Percentiles rank a stretch among this genome's conserved stretches.
Evolutionary conservation across 2,329 filamentous ascomycete genomes (phyloP).

Genomic region (Xylariaceae sp.): DNA sequence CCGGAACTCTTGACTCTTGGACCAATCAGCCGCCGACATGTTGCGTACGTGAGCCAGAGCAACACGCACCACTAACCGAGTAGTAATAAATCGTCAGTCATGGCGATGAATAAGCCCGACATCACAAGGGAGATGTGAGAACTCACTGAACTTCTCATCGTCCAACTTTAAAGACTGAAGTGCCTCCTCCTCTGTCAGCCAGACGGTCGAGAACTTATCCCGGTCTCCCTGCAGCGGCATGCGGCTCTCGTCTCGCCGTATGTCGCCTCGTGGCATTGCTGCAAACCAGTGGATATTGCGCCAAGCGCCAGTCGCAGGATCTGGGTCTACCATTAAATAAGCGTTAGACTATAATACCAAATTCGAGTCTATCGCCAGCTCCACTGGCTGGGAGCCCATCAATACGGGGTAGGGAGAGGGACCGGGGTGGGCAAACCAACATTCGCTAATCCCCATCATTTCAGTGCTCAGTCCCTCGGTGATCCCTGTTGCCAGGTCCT

Average conservation of each 20-base stretch:
- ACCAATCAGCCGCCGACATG: constrained; percentile 27
- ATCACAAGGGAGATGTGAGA: background rate
- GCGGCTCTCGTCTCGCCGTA: constrained; percentile 22
- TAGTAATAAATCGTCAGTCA: background rate
- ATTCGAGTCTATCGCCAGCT: too few relatives aligned
- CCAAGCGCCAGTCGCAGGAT: constrained; percentile 29
- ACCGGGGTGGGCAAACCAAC: constrained; percentile 11
- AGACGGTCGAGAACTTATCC: constrained; percentile 28
- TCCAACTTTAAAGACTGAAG: constrained; percentile 26
- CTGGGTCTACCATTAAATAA: constrained; percentile 24
- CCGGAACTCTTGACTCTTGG: constrained; percentile 18
- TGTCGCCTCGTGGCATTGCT: constrained; percentile 21
- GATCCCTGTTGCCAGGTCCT: constrained; percentile 24
- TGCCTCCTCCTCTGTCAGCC: constrained; percentile 26
- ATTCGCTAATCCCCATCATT: constrained; percentile 28
- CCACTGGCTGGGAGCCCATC: background rate
- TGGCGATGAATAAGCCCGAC: background rate
- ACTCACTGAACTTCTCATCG: constrained; percentile 31
- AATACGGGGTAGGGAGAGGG: background rate
- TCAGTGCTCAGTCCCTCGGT: constrained; percentile 27
- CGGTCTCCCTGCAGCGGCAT: constrained; percentile 28
- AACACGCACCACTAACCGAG: constrained; percentile 24
- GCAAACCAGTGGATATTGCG: constrained; percentile 26
- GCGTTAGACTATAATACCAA: too few relatives aligned
- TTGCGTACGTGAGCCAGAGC: constrained; percentile 25